Base-by-base conservation (phyloP, 1,139 yeast genomes). In the Magnusiomyces suaveolens region DNA sequence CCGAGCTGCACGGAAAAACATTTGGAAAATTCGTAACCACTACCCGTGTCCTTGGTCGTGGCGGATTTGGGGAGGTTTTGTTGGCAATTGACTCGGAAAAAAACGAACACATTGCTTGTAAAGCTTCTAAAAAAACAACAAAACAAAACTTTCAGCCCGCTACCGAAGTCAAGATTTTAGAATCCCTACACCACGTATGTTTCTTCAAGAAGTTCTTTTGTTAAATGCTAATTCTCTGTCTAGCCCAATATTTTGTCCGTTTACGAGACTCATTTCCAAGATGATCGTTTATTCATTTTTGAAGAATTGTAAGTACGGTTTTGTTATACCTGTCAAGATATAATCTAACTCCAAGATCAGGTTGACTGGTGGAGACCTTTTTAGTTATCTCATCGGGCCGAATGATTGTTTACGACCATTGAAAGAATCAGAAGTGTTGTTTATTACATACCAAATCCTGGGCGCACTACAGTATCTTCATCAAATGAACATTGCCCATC, bases 321-420 rank as follows among this genome's bases (percentile, higher is more conserved):
- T 29, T 29, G 12, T 29, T 8, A 12, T 12, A 29, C 6, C 36
- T 29, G 6, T 29, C 36, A 12, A 29, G 12, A 29, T 8, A 6
- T 29, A 6, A 29, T 8, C 36, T 29, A 29, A 29, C 36, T 29
- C 1, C 46, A 32, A 21, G 33, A 16, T 49, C 33, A 61, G 64
- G 24, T 64, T 78, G 3, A 72, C 78, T 55, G 88, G 88, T 0
- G 88, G 88, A 0, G 89, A 83, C 61, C 66, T 83, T 18, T 82
- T 82, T 59, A 80, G 86, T 0, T 83, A 81, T 60, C 64, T 83
- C 29, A 74, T 79, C 0, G 72, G 73, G 52, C 77, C 76, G 2
- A 69, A 70, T 26, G 60, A 61, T 14, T 63, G 67, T 18, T 63
- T 78, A 21, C 62, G 68, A 1, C 64, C 79, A 1, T 60, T 82